Evolutionary conservation across 768 basidiomycete genomes (phyloP).

Genomic region (Strobilomyces confusus): DNA sequence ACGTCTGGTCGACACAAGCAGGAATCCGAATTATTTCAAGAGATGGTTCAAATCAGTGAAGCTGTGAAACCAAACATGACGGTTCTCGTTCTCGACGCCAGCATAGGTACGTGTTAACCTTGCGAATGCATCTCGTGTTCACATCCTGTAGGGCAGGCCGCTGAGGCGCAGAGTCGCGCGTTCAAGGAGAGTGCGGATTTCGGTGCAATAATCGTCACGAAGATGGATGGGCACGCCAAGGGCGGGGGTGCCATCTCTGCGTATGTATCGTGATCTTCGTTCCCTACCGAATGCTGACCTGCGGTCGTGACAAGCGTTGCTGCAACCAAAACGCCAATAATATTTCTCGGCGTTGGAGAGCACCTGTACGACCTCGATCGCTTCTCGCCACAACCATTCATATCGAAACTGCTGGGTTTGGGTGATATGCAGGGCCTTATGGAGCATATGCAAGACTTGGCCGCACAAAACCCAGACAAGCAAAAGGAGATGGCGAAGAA

Average conservation of each 20-base stretch:
- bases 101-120: conserved; percentile 62
- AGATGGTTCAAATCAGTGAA: conserved; percentile 95
- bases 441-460: conserved; percentile 98
- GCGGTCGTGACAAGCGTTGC: conserved; percentile 66
- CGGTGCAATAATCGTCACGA: conserved; percentile 98
- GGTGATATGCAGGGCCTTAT: conserved; percentile 96
- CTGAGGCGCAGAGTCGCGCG: conserved; percentile 91
- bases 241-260: conserved; percentile 99
- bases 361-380: conserved; percentile 96
- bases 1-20: conserved; percentile 97
- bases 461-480: conserved; percentile 89
- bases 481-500: conserved; percentile 99
- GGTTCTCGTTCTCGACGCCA: conserved; percentile 91
- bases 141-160: conserved; percentile 75
- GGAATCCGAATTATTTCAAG: conserved; percentile 92
- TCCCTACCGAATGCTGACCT: conserved; percentile 4
- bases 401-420: conserved; percentile 91
- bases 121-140: not conserved
- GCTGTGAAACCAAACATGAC: conserved; percentile 98
- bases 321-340: conserved; percentile 97
- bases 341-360: conserved; percentile 97
- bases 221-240: conserved; percentile 99
- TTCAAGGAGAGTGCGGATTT: conserved; percentile 99
- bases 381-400: conserved; percentile 95
- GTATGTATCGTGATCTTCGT: conserved; percentile 45